Percentiles rank a stretch among this genome's conserved stretches.
These are phyloP conservation scores for Trametes cubensis DNA, from an alignment of 768 basidiomycete genomes.

Conservation along the genomic window DNA sequence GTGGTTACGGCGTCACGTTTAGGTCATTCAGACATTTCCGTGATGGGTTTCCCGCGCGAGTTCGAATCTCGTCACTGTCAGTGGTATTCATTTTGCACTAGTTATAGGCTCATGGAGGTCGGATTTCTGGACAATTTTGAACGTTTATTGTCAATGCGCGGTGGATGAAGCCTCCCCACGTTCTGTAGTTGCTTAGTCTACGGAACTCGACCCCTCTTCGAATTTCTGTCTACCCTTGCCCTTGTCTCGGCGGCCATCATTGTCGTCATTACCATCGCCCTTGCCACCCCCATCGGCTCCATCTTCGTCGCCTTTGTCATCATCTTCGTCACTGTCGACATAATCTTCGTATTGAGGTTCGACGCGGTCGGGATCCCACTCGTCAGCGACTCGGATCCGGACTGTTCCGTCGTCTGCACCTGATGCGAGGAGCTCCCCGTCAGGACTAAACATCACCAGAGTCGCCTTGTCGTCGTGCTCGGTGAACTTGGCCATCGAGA, in stretches of 20 bases:
- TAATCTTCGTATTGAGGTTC: neutral
- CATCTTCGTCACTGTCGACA: too few relatives aligned
- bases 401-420: slow-evolving; percentile 28
- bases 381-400: slow-evolving; percentile 9
- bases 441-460: slow-evolving; percentile 33
- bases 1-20: slow-evolving; percentile 64
- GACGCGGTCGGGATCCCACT: slow-evolving; percentile 5
- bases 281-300: too few relatives aligned
- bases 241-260: too few relatives aligned
- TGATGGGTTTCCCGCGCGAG: slow-evolving; percentile 61
- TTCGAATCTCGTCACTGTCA: slow-evolving; percentile 64
- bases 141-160: too few relatives aligned
- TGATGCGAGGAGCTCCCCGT: slow-evolving; percentile 28
- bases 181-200: slow-evolving; percentile 33
- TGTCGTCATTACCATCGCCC: too few relatives aligned
- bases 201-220: too few relatives aligned
- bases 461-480: slow-evolving; percentile 28
- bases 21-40: slow-evolving; percentile 40
- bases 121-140: too few relatives aligned
- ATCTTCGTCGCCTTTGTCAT: too few relatives aligned
- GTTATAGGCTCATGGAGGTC: too few relatives aligned
- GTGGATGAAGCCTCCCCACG: slow-evolving; percentile 33
- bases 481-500: slow-evolving; percentile 12
- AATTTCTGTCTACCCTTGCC: too few relatives aligned
- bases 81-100: too few relatives aligned